These are phyloP conservation scores for Monosporozyma yasuniensis DNA, from an alignment of 805 yeast genomes.

Conservation along the genomic window DNA sequence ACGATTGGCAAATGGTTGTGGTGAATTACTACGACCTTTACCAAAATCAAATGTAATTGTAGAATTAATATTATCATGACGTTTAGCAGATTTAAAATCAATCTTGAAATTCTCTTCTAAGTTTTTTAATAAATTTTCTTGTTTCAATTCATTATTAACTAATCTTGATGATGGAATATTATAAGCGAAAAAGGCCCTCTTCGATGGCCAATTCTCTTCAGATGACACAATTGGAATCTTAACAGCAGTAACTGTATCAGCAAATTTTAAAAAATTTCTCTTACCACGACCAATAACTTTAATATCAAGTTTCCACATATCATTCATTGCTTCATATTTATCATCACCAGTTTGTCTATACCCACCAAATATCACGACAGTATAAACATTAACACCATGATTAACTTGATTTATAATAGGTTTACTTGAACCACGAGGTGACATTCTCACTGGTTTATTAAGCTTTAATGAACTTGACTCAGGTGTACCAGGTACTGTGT, in stretches of 20 bases:
- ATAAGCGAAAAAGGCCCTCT: slow-evolving; percentile 33
- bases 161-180: slow-evolving; percentile 18
- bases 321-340: slow-evolving; percentile 31
- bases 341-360: slow-evolving; percentile 30
- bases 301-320: slow-evolving; percentile 36
- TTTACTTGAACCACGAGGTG: not conserved
- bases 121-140: slow-evolving; percentile 13
- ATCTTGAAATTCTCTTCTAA: slow-evolving; percentile 17
- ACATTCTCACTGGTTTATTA: not conserved
- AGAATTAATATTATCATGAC: not conserved
- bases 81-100: slow-evolving; percentile 5
- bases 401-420: not conserved
- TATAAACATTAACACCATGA: slow-evolving; percentile 7
- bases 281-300: slow-evolving; percentile 31
- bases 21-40: not conserved
- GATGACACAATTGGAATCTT: slow-evolving; percentile 13
- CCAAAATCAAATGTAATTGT: not conserved
- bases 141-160: slow-evolving; percentile 7
- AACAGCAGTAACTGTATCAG: slow-evolving; percentile 30
- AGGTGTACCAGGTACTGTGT: not conserved
- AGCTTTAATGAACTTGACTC: not conserved
- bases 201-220: slow-evolving; percentile 22
- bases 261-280: slow-evolving; percentile 31
- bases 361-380: slow-evolving; percentile 40
- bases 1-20: not conserved